Conservation (phyloP, 23 red algal genomes). For the Gracilaria gracilis region DNA sequence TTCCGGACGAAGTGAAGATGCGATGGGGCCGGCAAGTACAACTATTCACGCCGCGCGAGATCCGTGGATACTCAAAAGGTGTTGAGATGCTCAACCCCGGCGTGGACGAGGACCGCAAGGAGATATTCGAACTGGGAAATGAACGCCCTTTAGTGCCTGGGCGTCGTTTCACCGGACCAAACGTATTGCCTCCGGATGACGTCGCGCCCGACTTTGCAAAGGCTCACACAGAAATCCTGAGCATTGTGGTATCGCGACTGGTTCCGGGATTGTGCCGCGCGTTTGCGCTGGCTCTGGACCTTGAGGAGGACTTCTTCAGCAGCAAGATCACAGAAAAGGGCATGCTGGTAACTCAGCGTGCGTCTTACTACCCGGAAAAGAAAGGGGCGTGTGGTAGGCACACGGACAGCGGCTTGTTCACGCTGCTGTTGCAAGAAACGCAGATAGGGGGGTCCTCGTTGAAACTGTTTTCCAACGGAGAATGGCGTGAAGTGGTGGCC, state of each 20-base stretch:
- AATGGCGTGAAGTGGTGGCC: background rate
- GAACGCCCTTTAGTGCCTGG: background rate
- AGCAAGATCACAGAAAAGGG: background rate
- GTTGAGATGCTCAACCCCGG: background rate
- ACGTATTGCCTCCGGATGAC: conserved; percentile 6
- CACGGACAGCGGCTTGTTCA: conserved; percentile 25
- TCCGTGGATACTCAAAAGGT: background rate
- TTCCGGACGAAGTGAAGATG: conserved; percentile 1
- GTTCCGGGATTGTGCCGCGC: conserved; percentile 4
- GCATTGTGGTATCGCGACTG: background rate
- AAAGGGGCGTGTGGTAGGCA: conserved; percentile 1
- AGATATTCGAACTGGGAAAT: conserved; percentile 7
- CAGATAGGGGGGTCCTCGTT: background rate
- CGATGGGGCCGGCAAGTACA: background rate
- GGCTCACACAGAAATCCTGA: background rate
- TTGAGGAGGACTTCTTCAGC: conserved; percentile 5
- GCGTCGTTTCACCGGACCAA: background rate
- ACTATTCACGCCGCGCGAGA: background rate
- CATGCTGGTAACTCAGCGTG: background rate
- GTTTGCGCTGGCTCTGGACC: conserved; percentile 1
- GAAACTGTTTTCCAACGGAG: background rate
- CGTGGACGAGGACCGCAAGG: background rate
- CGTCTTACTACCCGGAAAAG: conserved; percentile 1
- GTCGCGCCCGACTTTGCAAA: conserved; percentile 12
- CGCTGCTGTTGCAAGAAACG: background rate